Evolutionary conservation across 495 filamentous ascomycete genomes (phyloP).

Genomic region (Aspergillus asperescens): DNA sequence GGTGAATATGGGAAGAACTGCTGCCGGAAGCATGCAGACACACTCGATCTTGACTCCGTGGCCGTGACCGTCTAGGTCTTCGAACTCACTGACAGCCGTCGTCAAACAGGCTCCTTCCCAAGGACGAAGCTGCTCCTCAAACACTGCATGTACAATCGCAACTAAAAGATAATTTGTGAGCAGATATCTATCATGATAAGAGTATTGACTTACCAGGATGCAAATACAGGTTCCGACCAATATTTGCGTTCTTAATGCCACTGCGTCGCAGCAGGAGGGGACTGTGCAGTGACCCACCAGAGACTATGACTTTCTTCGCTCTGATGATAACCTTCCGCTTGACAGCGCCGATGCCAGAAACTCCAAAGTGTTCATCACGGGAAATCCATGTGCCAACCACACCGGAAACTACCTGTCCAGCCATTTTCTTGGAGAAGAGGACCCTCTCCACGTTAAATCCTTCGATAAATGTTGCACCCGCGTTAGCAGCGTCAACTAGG

Average conservation of each 20-base stretch:
- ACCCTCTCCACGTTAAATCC: constrained; percentile 65
- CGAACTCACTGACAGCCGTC: constrained; percentile 66
- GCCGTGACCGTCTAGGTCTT: constrained; percentile 74
- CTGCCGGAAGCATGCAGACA: constrained; percentile 59
- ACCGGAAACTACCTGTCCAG: constrained; percentile 57
- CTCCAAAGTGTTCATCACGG: constrained; percentile 55
- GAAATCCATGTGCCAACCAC: constrained; percentile 70
- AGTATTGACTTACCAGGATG: constrained; percentile 56
- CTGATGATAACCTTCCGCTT: constrained; percentile 60
- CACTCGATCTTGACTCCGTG: constrained; percentile 81
- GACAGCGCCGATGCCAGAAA: constrained; percentile 43
- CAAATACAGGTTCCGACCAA: constrained; percentile 78
- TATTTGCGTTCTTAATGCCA: constrained; percentile 68
- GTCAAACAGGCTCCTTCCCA: constrained; percentile 84
- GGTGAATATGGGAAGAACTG: constrained; percentile 51
- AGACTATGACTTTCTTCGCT: constrained; percentile 78
- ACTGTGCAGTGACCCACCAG: constrained; percentile 65
- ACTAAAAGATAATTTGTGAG: constrained; percentile 32
- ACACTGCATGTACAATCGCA: constrained; percentile 53
- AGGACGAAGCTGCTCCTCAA: constrained; percentile 58
- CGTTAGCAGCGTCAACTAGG: constrained; percentile 68
- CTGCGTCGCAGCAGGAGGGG: constrained; percentile 72
- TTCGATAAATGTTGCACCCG: constrained; percentile 75
- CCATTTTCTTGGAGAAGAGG: constrained; percentile 53
- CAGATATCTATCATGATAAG: background rate